These are phyloP conservation scores for Fusarium sublunatum DNA, from an alignment of 2,329 filamentous ascomycete genomes.

Conservation along the genomic window DNA sequence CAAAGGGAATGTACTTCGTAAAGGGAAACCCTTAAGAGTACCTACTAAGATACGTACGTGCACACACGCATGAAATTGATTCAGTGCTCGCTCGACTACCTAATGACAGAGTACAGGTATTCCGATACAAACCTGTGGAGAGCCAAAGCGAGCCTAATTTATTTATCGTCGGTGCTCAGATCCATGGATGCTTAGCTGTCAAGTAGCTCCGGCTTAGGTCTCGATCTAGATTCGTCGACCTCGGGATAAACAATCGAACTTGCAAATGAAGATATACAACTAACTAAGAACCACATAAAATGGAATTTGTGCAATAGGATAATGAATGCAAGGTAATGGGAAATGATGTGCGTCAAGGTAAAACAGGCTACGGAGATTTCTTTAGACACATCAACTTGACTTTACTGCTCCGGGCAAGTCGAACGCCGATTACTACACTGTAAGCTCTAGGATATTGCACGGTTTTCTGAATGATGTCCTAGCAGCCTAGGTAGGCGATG, in stretches of 20 bases:
- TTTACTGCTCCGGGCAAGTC: conserved; percentile 15
- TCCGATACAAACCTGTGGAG: conserved; percentile 27
- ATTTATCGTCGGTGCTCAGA: conserved; percentile 13
- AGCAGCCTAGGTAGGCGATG: too few species aligned
- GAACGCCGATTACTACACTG: conserved; percentile 18
- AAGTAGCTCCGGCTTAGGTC: not conserved
- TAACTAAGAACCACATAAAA: not conserved
- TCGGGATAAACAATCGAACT: not conserved
- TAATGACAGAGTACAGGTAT: too few species aligned
- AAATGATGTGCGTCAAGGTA: conserved; percentile 1
- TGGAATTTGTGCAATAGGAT: not conserved
- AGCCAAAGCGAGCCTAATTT: not conserved
- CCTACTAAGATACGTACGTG: not conserved
- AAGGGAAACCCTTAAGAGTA: conserved; percentile 4
- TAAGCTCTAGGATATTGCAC: too few species aligned
- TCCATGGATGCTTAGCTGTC: conserved; percentile 10
- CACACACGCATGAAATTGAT: not conserved
- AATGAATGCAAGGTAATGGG: not conserved
- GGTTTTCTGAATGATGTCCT: too few species aligned
- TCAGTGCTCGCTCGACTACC: too few species aligned
- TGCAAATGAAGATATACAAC: not conserved
- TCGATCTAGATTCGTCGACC: conserved; percentile 13
- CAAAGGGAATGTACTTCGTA: conserved; percentile 32
- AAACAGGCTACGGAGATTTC: conserved; percentile 37
- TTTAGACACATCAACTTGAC: conserved; percentile 10